phyloP scores from a whole-genome alignment of 345 rosid genomes.

The Streptanthus diversifolius region DNA sequence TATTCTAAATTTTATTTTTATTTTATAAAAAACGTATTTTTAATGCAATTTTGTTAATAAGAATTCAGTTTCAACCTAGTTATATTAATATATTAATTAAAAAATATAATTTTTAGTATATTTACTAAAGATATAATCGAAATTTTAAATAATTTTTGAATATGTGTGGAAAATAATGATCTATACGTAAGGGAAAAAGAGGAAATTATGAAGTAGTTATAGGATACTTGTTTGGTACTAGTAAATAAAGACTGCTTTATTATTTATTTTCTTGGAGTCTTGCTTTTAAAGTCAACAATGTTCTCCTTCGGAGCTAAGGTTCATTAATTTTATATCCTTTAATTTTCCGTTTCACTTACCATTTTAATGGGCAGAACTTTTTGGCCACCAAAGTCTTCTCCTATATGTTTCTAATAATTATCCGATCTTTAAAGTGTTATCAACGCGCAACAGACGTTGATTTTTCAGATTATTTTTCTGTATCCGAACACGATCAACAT shows the following conservation, averaged over 20 bases:
- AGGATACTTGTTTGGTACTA: background rate
- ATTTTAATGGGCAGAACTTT: background rate
- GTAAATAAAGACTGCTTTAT: background rate
- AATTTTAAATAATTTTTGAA: no score
- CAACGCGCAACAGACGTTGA: background rate
- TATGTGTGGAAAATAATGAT: no score
- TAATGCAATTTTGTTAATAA: no score
- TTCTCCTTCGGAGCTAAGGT: constrained; percentile 34
- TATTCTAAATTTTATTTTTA: no score
- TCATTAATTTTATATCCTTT: constrained; percentile 17
- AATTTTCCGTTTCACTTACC: background rate
- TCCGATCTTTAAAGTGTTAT: background rate
- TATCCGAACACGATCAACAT: background rate
- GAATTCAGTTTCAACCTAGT: no score
- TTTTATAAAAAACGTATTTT: no score
- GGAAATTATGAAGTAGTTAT: background rate
- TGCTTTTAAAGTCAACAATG: constrained; percentile 31
- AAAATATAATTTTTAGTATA: no score
- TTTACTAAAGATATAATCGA: no score
- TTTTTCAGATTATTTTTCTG: background rate
- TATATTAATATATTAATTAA: no score
- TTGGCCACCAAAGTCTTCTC: constrained; percentile 19
- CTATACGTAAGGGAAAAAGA: background rate
- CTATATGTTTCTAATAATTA: background rate
- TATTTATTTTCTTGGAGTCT: constrained; percentile 16